Base-by-base conservation (phyloP, 73 alveolate genomes). In the Diophrys appendiculata region DNA sequence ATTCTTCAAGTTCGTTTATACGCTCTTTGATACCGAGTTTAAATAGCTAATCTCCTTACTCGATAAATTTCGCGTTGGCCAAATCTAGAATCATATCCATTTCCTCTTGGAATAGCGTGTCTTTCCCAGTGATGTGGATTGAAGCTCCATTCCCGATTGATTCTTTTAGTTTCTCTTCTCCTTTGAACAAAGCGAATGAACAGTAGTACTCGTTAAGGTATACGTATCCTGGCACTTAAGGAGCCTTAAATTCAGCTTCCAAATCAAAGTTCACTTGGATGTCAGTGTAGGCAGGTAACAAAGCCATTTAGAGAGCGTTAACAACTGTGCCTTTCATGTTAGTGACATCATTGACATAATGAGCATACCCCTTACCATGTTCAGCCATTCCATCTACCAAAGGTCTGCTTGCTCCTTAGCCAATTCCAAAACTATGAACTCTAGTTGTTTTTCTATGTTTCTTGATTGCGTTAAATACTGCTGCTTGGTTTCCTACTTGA, bases 401-500 rank as follows among this genome's bases (percentile, higher is more conserved):
- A 26, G 82, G 76, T 0, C 73, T 77, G 35, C 81, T 34, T 2
- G 77, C 95, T 22, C 95, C 92, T 0, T 72, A 64, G 14, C 95
- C 95, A 23, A 88, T 71, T 1, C 95, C 95, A 28, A 88, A 77
- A 27, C 86, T 77, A 55, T 83, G 88, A 26, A 88, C 95, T 56
- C 89, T 83, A 33, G 82, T 22, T 56, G 32, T 56, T 29, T 82
- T 29, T 1, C 82, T 89, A 69, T 84, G 54, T 8, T 72, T 79
- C 43, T 87, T 65, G 23, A 88, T 86, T 25, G 88, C 72, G 55
- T 90, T 32, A 3, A 94, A 68, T 14, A 96, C 90, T 30, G 73
- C 76, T 31, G 88, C 88, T 30, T 94, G 87, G 69, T 95, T 83
- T 54, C 76, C 43, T 5, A 94, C 98, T 69, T 82, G 96, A 0